Base-by-base conservation (phyloP, 164 flowering plant genomes). In the Stephania japonica region DNA sequence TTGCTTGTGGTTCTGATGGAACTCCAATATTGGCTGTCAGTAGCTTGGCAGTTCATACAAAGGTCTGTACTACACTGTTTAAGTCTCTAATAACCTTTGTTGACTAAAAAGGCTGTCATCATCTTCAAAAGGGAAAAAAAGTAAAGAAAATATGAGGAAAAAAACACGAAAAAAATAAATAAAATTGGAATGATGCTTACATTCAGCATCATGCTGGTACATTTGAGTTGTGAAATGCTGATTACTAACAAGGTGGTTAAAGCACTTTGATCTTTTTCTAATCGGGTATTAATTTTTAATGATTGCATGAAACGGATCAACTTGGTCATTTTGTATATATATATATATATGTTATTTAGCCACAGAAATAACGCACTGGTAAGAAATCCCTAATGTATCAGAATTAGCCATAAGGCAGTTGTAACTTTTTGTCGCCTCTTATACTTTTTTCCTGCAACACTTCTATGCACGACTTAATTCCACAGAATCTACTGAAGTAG, bases 1-100 rank as follows among this genome's bases (percentile, higher is more conserved):
- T 87, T 84, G 94, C 99, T 21, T 95, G 96, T 82, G 98, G 91
- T 84, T 76, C 71, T 0, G 83, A 86, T 84, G 99, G 99, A 69
- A 83, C 87, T 80, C 97, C 99, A 72, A 86, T 95, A 80, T 79
- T 95, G 74, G 94, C 97, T 26, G 79, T 95, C 70, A 91, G 96
- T 82, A 88, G 83, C 83, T 82, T 92, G 77, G 94, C 97, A 70
- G 82, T 82, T 79, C 98, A 95, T 80, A 79, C 94, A 1, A 88
- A 89, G 94, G 99, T 94, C 68, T 64, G 68, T 64, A 69, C 27
- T 23, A 24, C 18, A 24, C 27, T 9, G 19, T 63, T 62, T 2
- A 59, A 19, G 27, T 43, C 25, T 26, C 63, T 5, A 59, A 19
- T 0, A 25, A 42, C 63, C 7, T 64, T 64, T 64, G 14, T 64